Evolutionary conservation across 75 land plant species (phyloP).

Genomic region (Pinus albicaulis): DNA sequence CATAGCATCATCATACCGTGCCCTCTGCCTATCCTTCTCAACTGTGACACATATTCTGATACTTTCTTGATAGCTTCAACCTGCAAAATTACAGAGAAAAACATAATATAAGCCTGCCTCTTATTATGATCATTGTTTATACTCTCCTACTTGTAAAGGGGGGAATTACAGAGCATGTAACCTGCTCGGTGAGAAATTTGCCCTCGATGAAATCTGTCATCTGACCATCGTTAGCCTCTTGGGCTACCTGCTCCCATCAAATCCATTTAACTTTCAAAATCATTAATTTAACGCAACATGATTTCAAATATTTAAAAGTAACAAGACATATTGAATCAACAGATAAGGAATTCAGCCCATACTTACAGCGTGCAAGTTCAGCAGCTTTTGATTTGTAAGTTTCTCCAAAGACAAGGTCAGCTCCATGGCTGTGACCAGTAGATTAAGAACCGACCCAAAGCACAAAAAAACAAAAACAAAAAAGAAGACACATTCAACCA

Average conservation of each 20-base stretch:
- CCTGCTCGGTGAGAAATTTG: conserved; percentile 77
- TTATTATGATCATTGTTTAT: neutral
- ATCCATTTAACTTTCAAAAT: no score
- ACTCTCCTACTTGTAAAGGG: neutral
- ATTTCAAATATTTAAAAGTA: no score
- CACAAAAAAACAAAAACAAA: no score
- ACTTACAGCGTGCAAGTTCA: conserved; percentile 67
- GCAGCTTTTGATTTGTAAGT: conserved; percentile 81
- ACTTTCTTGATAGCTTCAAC: conserved; percentile 87
- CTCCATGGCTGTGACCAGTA: conserved; percentile 72
- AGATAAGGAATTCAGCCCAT: no score
- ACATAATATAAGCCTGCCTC: no score
- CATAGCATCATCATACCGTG: conserved; percentile 61
- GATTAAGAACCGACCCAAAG: no score
- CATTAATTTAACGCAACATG: no score
- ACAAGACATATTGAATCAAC: neutral
- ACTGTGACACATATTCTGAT: conserved; percentile 84
- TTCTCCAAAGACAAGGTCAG: conserved; percentile 85
- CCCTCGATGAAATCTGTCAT: conserved; percentile 75
- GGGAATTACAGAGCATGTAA: conserved; percentile 1
- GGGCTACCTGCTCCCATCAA: conserved; percentile 40
- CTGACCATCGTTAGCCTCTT: conserved; percentile 40
- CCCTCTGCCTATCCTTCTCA: conserved; percentile 89
- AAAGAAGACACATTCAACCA: no score
- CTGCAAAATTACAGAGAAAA: conserved; percentile 23